Evolutionary conservation across 805 yeast genomes (phyloP).

Genomic region (Alloascoidea africana): DNA sequence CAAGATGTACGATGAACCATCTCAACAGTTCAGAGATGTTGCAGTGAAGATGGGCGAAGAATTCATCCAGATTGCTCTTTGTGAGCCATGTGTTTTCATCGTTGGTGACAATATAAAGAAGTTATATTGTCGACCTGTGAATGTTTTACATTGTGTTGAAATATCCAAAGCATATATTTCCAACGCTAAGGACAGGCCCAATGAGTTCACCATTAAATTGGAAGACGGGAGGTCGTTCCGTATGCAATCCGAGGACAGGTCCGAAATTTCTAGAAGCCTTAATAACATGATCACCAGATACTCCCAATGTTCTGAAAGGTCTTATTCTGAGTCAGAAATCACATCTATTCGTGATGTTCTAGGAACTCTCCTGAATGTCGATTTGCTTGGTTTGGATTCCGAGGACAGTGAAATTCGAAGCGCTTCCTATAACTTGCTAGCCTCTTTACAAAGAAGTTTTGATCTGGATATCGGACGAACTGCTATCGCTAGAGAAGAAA

Average conservation of each 20-base stretch:
- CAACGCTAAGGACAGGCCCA: conserved; percentile 27
- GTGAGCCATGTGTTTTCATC: background rate
- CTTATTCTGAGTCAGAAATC: background rate
- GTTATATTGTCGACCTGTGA: conserved; percentile 11
- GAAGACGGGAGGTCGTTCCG: conserved; percentile 10
- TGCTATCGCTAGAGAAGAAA: conserved; percentile 32
- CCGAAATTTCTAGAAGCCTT: background rate
- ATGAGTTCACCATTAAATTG: conserved; percentile 31
- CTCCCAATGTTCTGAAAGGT: background rate
- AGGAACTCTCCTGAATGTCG: conserved; percentile 48
- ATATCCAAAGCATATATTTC: conserved; percentile 26
- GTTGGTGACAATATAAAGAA: background rate
- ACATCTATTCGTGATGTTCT: conserved; percentile 23
- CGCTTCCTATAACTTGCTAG: conserved; percentile 47
- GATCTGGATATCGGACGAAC: conserved; percentile 29
- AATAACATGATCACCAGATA: background rate
- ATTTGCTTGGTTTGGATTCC: conserved; percentile 54
- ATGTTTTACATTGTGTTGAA: conserved; percentile 24
- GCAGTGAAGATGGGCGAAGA: conserved; percentile 56
- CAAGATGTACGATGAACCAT: conserved; percentile 4
- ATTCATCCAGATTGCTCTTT: conserved; percentile 40
- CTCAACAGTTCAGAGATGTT: conserved; percentile 27
- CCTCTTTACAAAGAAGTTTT: conserved; percentile 45
- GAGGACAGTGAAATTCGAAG: conserved; percentile 41
- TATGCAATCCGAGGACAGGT: too few species aligned